A percentile compares a stretch with the other conserved stretches of the same genome.
Evolutionary conservation across 306 rosid genomes (phyloP).

Genomic region (Pterocarpus macrocarpus): DNA sequence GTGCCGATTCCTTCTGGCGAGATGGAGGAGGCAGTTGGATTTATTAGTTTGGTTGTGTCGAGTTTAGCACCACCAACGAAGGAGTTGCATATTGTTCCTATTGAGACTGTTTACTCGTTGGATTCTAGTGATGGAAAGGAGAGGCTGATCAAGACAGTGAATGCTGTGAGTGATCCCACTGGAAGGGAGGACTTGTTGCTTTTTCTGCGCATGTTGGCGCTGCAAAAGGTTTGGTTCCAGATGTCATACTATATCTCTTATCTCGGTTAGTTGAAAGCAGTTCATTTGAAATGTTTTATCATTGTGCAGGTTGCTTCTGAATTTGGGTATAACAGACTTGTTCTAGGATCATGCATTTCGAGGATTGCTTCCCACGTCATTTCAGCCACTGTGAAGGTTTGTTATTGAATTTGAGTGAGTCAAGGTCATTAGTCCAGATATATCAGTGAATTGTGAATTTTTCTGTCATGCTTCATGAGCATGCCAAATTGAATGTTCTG

Average conservation of each 20-base stretch:
- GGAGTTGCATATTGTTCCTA: slow-evolving; percentile 73
- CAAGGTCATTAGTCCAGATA: background rate
- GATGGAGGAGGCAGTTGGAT: slow-evolving; percentile 56
- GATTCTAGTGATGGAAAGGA: slow-evolving; percentile 62
- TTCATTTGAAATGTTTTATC: background rate
- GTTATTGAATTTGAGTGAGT: slow-evolving; percentile 37
- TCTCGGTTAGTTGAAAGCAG: slow-evolving; percentile 1
- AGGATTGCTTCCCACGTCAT: slow-evolving; percentile 89
- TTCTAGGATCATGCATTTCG: slow-evolving; percentile 84
- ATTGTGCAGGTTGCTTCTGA: slow-evolving; percentile 65
- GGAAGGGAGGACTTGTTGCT: slow-evolving; percentile 87
- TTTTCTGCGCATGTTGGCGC: slow-evolving; percentile 73
- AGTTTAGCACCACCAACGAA: slow-evolving; percentile 69
- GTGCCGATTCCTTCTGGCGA: slow-evolving; percentile 59
- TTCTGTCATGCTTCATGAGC: slow-evolving; percentile 8
- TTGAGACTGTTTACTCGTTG: slow-evolving; percentile 67
- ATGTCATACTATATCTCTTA: background rate
- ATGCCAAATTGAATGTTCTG: background rate
- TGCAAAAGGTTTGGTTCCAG: slow-evolving; percentile 77
- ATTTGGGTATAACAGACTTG: slow-evolving; percentile 83
- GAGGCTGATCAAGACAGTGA: slow-evolving; percentile 56
- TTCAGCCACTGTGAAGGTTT: slow-evolving; percentile 89
- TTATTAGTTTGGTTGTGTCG: slow-evolving; percentile 62
- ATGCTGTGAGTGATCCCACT: slow-evolving; percentile 70
- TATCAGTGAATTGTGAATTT: background rate